Evolutionary conservation across 306 rosid species (phyloP).

Genomic region (Casuarina glauca): DNA sequence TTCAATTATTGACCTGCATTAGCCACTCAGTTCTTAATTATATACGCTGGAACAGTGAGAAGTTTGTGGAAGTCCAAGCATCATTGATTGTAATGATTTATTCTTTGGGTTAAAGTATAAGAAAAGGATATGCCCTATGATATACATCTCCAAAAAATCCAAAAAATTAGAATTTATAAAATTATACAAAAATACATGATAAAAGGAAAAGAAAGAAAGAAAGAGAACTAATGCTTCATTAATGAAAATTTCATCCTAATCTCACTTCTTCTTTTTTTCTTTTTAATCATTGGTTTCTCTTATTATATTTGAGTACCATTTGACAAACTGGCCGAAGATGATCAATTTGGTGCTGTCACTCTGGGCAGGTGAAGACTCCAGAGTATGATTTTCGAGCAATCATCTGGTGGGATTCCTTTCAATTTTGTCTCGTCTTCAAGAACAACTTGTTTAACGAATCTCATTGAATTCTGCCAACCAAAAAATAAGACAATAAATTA

Average conservation of each 20-base stretch:
- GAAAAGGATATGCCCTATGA: neutral
- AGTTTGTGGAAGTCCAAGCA: neutral
- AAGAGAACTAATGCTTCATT: neutral
- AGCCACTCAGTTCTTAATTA: too few species aligned
- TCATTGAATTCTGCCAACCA: conserved; percentile 62
- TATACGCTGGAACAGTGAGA: neutral
- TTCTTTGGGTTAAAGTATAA: neutral
- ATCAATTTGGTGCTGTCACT: conserved; percentile 30
- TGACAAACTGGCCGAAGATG: conserved; percentile 14
- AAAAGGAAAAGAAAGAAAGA: neutral
- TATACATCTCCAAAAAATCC: neutral
- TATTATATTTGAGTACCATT: conserved; percentile 21
- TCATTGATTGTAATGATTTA: neutral
- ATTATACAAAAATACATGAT: neutral
- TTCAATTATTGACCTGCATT: too few species aligned
- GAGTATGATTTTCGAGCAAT: conserved; percentile 80
- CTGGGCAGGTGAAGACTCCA: conserved; percentile 63
- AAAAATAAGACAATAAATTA: conserved; percentile 4
- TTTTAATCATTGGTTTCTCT: neutral
- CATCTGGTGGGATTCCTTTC: conserved; percentile 80
- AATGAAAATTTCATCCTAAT: neutral
- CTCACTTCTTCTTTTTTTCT: conserved; percentile 3
- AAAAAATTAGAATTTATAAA: conserved; percentile 15
- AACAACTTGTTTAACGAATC: conserved; percentile 93
- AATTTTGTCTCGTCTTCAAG: conserved; percentile 85